Evolutionary conservation across 1,139 yeast species (phyloP).

Genomic region (Suhomyces coccinellae): DNA sequence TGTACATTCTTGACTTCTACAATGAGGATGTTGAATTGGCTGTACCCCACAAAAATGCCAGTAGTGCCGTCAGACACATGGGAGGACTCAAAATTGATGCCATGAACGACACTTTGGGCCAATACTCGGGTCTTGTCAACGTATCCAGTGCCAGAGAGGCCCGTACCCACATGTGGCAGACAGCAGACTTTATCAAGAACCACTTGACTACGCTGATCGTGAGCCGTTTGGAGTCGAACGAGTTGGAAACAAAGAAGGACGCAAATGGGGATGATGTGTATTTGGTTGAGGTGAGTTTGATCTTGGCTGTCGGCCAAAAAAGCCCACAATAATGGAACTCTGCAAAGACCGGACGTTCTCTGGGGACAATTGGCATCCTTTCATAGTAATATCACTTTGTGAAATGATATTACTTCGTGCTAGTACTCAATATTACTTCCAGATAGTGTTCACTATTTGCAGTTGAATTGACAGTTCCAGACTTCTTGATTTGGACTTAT

Average conservation of each 20-base stretch:
- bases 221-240: conserved; percentile 20
- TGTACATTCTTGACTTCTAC: conserved; percentile 40
- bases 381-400: too few relatives aligned
- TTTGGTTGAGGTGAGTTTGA: conserved; percentile 23
- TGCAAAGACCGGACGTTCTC: too few relatives aligned
- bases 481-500: too few relatives aligned
- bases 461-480: too few relatives aligned
- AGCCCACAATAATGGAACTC: too few relatives aligned
- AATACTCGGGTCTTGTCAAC: conserved; percentile 24
- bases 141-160: conserved; percentile 27
- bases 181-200: conserved; percentile 22
- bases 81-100: conserved; percentile 33
- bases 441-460: too few relatives aligned
- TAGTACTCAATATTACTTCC: too few relatives aligned
- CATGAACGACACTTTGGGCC: conserved; percentile 24
- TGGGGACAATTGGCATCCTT: too few relatives aligned
- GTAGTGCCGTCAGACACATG: conserved; percentile 34
- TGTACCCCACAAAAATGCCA: neutral
- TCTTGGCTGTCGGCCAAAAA: conserved; percentile 27
- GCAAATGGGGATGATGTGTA: conserved; percentile 17
- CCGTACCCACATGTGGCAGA: conserved; percentile 27
- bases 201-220: conserved; percentile 23
- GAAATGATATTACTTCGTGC: too few relatives aligned
- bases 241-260: conserved; percentile 15
- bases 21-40: conserved; percentile 29